Percentiles rank a stretch among this genome's conserved stretches.
Conservation (phyloP, 176 grass and related monocot species). For the Carex parvula region DNA sequence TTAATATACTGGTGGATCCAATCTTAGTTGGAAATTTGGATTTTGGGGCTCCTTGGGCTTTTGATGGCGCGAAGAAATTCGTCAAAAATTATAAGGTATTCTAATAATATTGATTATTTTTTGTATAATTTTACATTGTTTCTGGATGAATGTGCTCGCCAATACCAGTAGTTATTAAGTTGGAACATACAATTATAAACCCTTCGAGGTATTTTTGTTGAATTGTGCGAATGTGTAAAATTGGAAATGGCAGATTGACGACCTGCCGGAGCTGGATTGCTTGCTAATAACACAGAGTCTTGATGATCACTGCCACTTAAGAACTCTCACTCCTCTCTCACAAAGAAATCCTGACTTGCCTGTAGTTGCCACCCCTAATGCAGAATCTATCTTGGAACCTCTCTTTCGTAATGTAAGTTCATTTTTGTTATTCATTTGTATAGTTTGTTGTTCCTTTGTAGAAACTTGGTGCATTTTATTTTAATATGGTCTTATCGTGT, state of each 20-base stretch:
- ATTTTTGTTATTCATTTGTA: conserved; percentile 9
- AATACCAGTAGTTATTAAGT: not conserved
- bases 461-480: not conserved
- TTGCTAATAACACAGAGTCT: conserved; percentile 95
- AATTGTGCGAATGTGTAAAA: not conserved
- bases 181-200: not conserved
- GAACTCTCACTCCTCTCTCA: conserved; percentile 56
- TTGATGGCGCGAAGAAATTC: conserved; percentile 67
- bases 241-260: conserved; percentile 31
- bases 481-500: not conserved
- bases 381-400: conserved; percentile 38
- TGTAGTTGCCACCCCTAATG: conserved; percentile 81
- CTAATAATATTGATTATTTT: not conserved
- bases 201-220: not conserved
- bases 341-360: conserved; percentile 42
- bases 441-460: not conserved
- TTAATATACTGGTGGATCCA: conserved; percentile 74
- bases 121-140: not conserved
- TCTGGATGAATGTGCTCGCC: not conserved
- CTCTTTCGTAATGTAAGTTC: conserved; percentile 44
- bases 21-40: conserved; percentile 82
- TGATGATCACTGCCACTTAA: conserved; percentile 88
- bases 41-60: conserved; percentile 80
- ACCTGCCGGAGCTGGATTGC: conserved; percentile 45
- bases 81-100: conserved; percentile 38